These are phyloP conservation scores for Yueomyces sp. DNA, from an alignment of 805 yeast species.

Conservation along the genomic window DNA sequence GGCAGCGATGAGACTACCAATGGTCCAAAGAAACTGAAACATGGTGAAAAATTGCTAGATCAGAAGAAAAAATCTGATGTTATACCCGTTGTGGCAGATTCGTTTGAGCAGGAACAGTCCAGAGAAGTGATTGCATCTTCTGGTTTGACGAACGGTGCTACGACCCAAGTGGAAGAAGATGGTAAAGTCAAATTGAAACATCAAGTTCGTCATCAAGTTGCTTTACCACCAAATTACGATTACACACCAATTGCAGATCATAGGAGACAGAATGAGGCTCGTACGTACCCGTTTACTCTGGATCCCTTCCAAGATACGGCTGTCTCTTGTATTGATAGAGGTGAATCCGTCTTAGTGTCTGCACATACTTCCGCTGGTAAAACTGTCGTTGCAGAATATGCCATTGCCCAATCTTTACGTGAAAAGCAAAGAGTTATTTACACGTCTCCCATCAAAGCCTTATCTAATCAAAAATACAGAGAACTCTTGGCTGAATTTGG, in stretches of 20 bases:
- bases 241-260: slow-evolving; percentile 84
- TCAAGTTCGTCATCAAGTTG: slow-evolving; percentile 96
- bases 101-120: slow-evolving; percentile 78
- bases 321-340: slow-evolving; percentile 87
- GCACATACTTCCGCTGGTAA: slow-evolving; percentile 98
- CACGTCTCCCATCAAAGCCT: slow-evolving; percentile 90
- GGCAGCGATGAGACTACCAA: slow-evolving; percentile 5
- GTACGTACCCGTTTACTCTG: slow-evolving; percentile 80
- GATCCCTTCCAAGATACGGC: slow-evolving; percentile 98
- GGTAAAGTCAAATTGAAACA: slow-evolving; percentile 63
- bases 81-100: slow-evolving; percentile 71
- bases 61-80: slow-evolving; percentile 34
- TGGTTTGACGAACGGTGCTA: slow-evolving; percentile 41
- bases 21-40: slow-evolving; percentile 14
- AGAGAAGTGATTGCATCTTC: slow-evolving; percentile 76
- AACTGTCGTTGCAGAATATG: slow-evolving; percentile 94
- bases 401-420: slow-evolving; percentile 87
- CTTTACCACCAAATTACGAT: slow-evolving; percentile 83
- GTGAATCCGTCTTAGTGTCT: slow-evolving; percentile 88
- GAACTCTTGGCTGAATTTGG: slow-evolving; percentile 87
- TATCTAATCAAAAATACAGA: slow-evolving; percentile 88
- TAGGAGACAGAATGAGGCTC: slow-evolving; percentile 62
- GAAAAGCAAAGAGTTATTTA: slow-evolving; percentile 89
- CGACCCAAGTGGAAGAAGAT: slow-evolving; percentile 28
- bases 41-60: slow-evolving; percentile 20